Base-by-base conservation (phyloP, 2,329 filamentous ascomycete species). In the Akanthomyces lecanii region DNA sequence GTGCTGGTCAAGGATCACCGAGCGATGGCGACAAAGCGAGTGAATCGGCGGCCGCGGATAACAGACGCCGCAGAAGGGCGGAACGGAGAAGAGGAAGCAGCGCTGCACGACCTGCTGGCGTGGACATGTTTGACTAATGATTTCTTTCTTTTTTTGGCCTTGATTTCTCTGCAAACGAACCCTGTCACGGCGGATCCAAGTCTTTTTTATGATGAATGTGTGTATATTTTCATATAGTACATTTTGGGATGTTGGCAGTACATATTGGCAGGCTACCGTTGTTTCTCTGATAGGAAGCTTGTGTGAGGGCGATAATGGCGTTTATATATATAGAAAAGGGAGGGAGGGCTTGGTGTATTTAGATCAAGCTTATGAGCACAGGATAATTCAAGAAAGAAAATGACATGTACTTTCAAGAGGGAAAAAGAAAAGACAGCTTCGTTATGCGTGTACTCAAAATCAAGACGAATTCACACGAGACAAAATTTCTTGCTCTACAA, bases 61-160 rank as follows among this genome's bases (percentile, higher is more conserved):
- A 82, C 63, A 76, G 85, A 65, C 72, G 83, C 66, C 76, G 85
- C 70, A 79, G 85, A 68, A 77, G 85, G 66, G 71, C 81, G 65
- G 85, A 88, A 72, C 77, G 78, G 64, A 70, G 85, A 67, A 76
- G 73, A 74, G 78, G 67, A 67, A 77, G 68, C 72, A 77, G 71
- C 63, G 67, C 68, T 18, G 51, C 58, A 36, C 66, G 73, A 52
- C 75, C 72, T 50, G 69, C 70, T 2, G 73, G 70, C 51, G 67
- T 67, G 21, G 75, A 78, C 65, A 77, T 77, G 75, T 77, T 74
- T 67, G 74, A 77, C 40, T 75, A 72, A 67, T 44, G 59, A 44
- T 8, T 38, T 23, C 45, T 16, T 25, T 44, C 36, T 25, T 44
- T 42, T 60, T 23, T 33, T 44, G 33, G 47, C 38, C 18, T 64